Evolutionary conservation across 441 rosid species (phyloP), one percentile per base, ranked within the genome.

Genomic region (Cnidoscolus chayamansa): DNA sequence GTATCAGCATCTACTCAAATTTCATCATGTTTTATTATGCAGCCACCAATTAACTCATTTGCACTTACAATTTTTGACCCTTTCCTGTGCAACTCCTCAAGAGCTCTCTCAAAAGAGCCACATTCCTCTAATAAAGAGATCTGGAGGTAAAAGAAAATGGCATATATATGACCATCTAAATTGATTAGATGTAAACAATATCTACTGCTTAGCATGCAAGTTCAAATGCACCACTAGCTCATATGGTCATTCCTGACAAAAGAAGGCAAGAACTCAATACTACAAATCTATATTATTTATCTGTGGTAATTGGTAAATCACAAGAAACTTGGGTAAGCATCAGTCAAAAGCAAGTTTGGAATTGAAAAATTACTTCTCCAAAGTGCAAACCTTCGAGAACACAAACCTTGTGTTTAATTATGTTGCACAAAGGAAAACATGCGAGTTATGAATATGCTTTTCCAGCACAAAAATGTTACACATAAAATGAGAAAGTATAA

Each of bases 61-160:
- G 13, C 65, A 81, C 90, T 86, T 77, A 94, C 99, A 83, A 96
- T 89, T 86, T 88, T 96, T 4, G 81, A n/a, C 79, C 84, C 86
- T 79, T 86, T 92, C 79, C 86, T 88, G 67, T 78, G 86, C 92
- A 96, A 78, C 81, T 92, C 98, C 78, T 83, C 89, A 72, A 94
- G 84, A 72, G 98, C 97, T 87, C 76, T 86, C 59, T 86, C 93
- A 77, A 85, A 70, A 72, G 80, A 84, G 66, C 83, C 87, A 53
- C 90, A 86, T 81, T 96, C 98, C 84, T 96, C 98, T 73, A 96
- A 78, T 86, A 96, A 87, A 56, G 98, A 86, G 73, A 90, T 83
- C 99, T 96, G 81, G 63, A 72, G 66, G 68, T 50, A 53, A 32
- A 70, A 68, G 16, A 70, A 76, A 55, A 30, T 47, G 19, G 13